Base-by-base conservation (phyloP, 1,139 yeast species). In the Taphrina wiesneri region DNA sequence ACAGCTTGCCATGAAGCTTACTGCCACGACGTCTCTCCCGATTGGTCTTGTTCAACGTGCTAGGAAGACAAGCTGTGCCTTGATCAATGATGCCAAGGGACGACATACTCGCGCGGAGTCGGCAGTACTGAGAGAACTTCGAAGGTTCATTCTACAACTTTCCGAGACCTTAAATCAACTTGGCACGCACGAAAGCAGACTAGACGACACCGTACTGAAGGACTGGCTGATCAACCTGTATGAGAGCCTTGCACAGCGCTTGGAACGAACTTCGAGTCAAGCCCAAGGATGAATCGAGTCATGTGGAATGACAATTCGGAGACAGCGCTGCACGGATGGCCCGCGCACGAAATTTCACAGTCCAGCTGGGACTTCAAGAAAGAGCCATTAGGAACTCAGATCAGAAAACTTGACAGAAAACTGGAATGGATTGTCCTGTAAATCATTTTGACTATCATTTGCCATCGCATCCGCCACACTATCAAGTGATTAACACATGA, bases 181-280 rank as follows among this genome's bases (percentile, higher is more conserved):
- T 4, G 34, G 19, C 11, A 19, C n/a, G 32, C 21, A n/a, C 57
- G 19, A 15, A 30, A 46, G 28, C n/a, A 28, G 43, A 13, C 17
- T 41, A 30, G 61, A 53, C 28, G 46, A 11, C 46, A 9, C 13
- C 11, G 57, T 19, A 34, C 49, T 66, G n/a, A 45, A 53, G 41
- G 52, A 53, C 32, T 63, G 67, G 67, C 59, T 67, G 15, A 51
- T 23, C 23, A 51, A 54, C 15, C 23, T 67, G 43, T 67, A 64
- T 26, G 60, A 53, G 17, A 46, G 51, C 46, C 60, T 67, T 34
- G 67, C 64, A 25, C 49, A 45, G 28, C n/a, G 19, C 17, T 19
- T 39, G 19, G 43, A 13, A 19, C 7, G 6, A 13, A n/a, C 43
- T 39, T 19, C 43, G 6, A n/a, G 25, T 28, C 19, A 13, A 32